Conservation (phyloP, 2,329 filamentous ascomycete genomes). For the Plectosphaerella cucumerina region DNA sequence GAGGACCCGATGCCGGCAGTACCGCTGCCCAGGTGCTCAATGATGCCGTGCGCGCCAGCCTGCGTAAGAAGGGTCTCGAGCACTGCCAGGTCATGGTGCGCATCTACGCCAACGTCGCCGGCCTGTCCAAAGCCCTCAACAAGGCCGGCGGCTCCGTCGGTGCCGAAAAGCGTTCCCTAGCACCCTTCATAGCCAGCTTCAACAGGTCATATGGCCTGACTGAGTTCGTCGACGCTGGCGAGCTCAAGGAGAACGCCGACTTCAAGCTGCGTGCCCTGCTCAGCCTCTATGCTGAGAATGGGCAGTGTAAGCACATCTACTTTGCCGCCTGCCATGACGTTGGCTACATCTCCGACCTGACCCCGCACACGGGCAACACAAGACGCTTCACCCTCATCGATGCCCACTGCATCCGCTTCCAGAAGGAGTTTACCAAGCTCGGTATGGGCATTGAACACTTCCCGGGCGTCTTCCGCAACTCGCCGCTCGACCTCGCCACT, state of each 20-base stretch:
- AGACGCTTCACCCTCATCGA: conserved; percentile 53
- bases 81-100: conserved; percentile 50
- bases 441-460: conserved; percentile 47
- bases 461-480: conserved; percentile 46
- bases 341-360: conserved; percentile 42
- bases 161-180: conserved; percentile 50
- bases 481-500: conserved; percentile 20
- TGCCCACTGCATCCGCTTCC: conserved; percentile 39
- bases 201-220: conserved; percentile 53
- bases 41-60: conserved; percentile 41
- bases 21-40: conserved; percentile 50
- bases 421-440: conserved; percentile 47
- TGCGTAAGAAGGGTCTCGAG: conserved; percentile 42
- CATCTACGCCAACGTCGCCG: conserved; percentile 51
- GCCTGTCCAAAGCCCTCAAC: conserved; percentile 44
- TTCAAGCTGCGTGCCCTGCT: conserved; percentile 52
- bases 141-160: conserved; percentile 37
- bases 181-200: conserved; percentile 52
- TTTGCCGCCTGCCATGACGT: conserved; percentile 50
- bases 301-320: conserved; percentile 61
- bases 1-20: conserved; percentile 49
- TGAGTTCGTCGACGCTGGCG: conserved; percentile 59
- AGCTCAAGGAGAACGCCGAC: conserved; percentile 55
- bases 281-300: conserved; percentile 50
- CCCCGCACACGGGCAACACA: conserved; percentile 42